A percentile compares a stretch with the other conserved stretches of the same genome.
phyloP scores from a whole-genome alignment of 139 green algal genomes.

The Chlamydomonas sp. region DNA sequence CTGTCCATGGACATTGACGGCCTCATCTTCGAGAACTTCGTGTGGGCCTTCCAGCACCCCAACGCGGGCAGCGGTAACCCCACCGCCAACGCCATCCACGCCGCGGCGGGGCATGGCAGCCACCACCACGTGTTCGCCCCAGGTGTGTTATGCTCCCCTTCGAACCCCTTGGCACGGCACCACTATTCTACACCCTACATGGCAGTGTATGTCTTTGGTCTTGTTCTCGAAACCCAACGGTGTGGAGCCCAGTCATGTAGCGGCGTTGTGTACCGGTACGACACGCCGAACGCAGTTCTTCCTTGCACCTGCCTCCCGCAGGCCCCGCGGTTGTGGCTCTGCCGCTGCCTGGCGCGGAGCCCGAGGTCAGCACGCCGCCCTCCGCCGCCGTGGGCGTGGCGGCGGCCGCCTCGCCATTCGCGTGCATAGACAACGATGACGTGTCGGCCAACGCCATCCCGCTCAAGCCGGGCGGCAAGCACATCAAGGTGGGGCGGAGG shows the following conservation, averaged over 20 bases:
- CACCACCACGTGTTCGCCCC: not conserved
- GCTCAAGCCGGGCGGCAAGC: constrained; percentile 64
- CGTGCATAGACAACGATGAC: constrained; percentile 37
- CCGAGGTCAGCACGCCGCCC: not conserved
- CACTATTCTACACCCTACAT: too few relatives aligned
- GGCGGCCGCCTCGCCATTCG: constrained; percentile 29
- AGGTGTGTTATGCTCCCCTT: not conserved
- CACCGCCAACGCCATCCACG: too few relatives aligned
- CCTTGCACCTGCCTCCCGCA: too few relatives aligned
- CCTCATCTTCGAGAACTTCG: constrained; percentile 71
- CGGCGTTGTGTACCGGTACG: too few relatives aligned
- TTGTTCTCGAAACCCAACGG: too few relatives aligned
- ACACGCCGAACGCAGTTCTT: too few relatives aligned
- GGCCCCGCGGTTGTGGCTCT: not conserved
- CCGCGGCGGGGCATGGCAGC: constrained; percentile 1
- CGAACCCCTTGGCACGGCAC: too few relatives aligned
- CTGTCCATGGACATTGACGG: constrained; percentile 73
- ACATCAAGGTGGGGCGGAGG: constrained; percentile 40
- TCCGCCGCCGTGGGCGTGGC: not conserved
- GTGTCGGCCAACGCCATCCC: constrained; percentile 54
- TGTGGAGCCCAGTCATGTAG: too few relatives aligned
- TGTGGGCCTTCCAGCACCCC: constrained; percentile 67
- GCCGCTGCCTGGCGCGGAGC: not conserved
- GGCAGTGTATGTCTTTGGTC: too few relatives aligned
- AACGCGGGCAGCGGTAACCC: constrained; percentile 10